These are phyloP conservation scores for Nidularia pulvinata DNA, from an alignment of 768 basidiomycete species.

Conservation along the genomic window DNA sequence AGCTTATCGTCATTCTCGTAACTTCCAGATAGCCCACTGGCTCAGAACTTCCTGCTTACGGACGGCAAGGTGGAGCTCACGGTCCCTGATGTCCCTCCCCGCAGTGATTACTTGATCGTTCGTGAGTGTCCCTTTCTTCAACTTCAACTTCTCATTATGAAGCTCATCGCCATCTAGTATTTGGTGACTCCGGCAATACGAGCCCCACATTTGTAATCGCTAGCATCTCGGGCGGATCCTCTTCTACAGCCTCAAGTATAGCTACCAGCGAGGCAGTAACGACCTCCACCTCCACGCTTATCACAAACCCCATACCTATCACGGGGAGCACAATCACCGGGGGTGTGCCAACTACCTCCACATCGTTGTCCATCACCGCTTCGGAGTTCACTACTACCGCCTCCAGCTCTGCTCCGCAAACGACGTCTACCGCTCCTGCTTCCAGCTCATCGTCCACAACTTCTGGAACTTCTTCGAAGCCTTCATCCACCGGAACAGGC, in stretches of 20 bases:
- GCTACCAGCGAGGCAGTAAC: slow-evolving; percentile 11
- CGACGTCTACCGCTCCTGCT: slow-evolving; percentile 1
- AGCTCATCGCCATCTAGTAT: slow-evolving; percentile 35
- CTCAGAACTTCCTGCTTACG: slow-evolving; percentile 48
- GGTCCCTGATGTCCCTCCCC: slow-evolving; percentile 46
- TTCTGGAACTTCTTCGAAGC: slow-evolving; percentile 8
- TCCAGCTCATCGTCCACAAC: slow-evolving; percentile 4
- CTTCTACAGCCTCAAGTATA: slow-evolving; percentile 11
- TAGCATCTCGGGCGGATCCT: slow-evolving; percentile 32
- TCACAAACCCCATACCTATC: slow-evolving; percentile 25
- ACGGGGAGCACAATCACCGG: slow-evolving; percentile 27
- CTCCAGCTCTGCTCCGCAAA: slow-evolving; percentile 1
- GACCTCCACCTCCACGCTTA: slow-evolving; percentile 16
- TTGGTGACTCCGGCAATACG: slow-evolving; percentile 68
- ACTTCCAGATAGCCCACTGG: slow-evolving; percentile 56
- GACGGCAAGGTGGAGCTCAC: slow-evolving; percentile 46
- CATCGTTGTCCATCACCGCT: not conserved
- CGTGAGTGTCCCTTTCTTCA: slow-evolving; percentile 39
- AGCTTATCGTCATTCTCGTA: not conserved
- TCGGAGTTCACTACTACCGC: slow-evolving; percentile 10
- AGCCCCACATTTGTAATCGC: slow-evolving; percentile 63
- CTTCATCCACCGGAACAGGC: not conserved
- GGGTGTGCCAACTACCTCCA: slow-evolving; percentile 2
- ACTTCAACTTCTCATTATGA: slow-evolving; percentile 2
- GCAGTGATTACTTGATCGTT: slow-evolving; percentile 58